Conservation (phyloP, 2,329 filamentous ascomycete species). For the Geosmithia flava region DNA sequence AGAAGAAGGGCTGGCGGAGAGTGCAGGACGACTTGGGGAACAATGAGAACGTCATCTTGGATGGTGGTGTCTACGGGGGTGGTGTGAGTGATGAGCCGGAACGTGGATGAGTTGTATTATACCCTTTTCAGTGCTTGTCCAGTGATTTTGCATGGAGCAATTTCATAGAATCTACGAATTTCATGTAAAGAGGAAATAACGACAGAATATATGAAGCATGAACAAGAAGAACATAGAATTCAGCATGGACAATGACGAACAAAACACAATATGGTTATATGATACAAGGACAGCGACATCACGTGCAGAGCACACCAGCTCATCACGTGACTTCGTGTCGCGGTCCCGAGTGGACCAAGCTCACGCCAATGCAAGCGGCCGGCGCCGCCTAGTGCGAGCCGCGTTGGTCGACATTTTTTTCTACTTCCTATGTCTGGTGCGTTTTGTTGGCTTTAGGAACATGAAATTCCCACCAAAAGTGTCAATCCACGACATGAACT, state of each 20-base stretch:
- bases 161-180: too few relatives aligned
- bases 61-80: conserved; percentile 39
- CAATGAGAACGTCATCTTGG: conserved; percentile 46
- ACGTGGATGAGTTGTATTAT: conserved; percentile 15
- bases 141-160: too few relatives aligned
- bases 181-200: too few relatives aligned
- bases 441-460: too few relatives aligned
- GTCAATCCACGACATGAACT: too few relatives aligned
- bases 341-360: conserved; percentile 3
- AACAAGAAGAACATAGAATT: too few relatives aligned
- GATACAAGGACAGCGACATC: too few relatives aligned
- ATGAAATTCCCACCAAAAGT: too few relatives aligned
- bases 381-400: neutral
- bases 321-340: conserved; percentile 22
- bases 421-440: neutral
- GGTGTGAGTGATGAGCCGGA: conserved; percentile 19
- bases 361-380: neutral
- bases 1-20: conserved; percentile 38
- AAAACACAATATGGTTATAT: too few relatives aligned
- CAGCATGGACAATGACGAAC: too few relatives aligned
- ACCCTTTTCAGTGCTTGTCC: too few relatives aligned
- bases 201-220: too few relatives aligned
- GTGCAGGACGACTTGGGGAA: conserved; percentile 48
- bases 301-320: neutral
- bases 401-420: neutral